Conservation (phyloP, 2,329 filamentous ascomycete genomes). For the Hymenoscyphus scutula region DNA sequence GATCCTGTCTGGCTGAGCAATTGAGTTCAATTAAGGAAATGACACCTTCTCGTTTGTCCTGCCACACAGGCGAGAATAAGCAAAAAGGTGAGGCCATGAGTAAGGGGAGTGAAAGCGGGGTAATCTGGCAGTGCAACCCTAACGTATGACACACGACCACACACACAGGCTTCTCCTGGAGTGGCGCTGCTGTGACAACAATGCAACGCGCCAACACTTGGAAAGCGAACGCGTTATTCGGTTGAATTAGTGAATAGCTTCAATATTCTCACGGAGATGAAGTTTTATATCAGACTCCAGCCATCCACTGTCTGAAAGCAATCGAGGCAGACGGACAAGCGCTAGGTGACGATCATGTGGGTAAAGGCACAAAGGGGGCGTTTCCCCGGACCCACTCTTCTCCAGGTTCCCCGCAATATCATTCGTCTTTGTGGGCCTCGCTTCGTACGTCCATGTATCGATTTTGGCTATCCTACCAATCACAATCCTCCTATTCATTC, state of each 20-base stretch:
- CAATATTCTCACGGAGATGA: not conserved
- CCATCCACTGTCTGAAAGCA: not conserved
- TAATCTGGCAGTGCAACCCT: conserved; percentile 2
- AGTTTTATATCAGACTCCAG: not conserved
- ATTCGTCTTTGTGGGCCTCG: not conserved
- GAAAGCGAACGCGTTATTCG: not conserved
- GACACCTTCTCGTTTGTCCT: not conserved
- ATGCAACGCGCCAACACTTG: not conserved
- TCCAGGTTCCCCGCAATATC: not conserved
- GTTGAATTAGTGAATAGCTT: not conserved
- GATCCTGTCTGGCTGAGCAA: not conserved
- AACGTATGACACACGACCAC: not conserved
- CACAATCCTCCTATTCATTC: not conserved
- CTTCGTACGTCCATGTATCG: not conserved
- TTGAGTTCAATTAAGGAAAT: not conserved
- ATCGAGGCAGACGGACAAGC: not conserved
- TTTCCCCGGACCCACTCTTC: not conserved
- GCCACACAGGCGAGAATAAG: not conserved
- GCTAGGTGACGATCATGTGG: not conserved
- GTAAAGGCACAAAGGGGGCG: not conserved
- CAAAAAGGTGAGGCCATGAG: not conserved
- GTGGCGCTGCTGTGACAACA: not conserved
- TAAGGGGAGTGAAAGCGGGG: not conserved
- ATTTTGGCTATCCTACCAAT: not conserved
- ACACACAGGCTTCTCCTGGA: not conserved